Percentiles rank a stretch among this genome's conserved stretches.
phyloP scores from a whole-genome alignment of 2,329 filamentous ascomycete species.

The Lasiodiplodia gonubiensis region DNA sequence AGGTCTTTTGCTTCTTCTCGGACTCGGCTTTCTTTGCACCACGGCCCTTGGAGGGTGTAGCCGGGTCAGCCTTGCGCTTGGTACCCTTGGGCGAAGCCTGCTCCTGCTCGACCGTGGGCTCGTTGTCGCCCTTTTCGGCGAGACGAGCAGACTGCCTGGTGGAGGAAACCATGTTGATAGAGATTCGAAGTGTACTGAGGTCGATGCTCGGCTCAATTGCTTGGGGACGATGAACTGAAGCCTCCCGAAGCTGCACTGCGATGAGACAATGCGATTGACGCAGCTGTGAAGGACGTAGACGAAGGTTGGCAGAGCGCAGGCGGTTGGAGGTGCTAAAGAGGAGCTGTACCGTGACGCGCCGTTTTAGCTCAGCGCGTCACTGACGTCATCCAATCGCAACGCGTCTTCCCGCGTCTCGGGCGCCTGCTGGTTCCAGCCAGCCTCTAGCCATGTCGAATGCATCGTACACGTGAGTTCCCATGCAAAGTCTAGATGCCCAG shows the following conservation, averaged over 20 bases:
- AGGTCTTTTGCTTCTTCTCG: constrained; percentile 56
- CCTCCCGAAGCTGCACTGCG: constrained; percentile 11
- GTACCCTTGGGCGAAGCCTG: constrained; percentile 40
- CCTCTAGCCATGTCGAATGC: not conserved
- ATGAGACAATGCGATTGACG: not conserved
- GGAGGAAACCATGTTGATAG: constrained; percentile 17
- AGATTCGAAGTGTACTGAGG: not conserved
- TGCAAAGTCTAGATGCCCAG: not conserved
- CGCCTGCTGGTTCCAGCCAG: not conserved
- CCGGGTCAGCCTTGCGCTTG: constrained; percentile 49
- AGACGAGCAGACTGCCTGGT: constrained; percentile 11
- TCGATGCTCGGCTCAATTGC: not conserved
- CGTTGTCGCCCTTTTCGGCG: constrained; percentile 9
- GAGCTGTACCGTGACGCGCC: constrained; percentile 24
- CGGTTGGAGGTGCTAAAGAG: constrained; percentile 9
- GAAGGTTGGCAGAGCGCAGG: not conserved
- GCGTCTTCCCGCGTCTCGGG: constrained; percentile 1
- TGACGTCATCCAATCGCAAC: constrained; percentile 28
- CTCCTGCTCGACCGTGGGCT: constrained; percentile 24
- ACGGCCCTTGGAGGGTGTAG: constrained; percentile 47
- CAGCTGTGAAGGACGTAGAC: not conserved
- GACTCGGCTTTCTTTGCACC: constrained; percentile 47
- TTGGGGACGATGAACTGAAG: not conserved
- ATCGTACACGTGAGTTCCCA: not conserved
- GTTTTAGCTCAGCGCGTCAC: constrained; percentile 21